Conservation (phyloP, 352 stramenopile species). For the Pythium chondricola region DNA sequence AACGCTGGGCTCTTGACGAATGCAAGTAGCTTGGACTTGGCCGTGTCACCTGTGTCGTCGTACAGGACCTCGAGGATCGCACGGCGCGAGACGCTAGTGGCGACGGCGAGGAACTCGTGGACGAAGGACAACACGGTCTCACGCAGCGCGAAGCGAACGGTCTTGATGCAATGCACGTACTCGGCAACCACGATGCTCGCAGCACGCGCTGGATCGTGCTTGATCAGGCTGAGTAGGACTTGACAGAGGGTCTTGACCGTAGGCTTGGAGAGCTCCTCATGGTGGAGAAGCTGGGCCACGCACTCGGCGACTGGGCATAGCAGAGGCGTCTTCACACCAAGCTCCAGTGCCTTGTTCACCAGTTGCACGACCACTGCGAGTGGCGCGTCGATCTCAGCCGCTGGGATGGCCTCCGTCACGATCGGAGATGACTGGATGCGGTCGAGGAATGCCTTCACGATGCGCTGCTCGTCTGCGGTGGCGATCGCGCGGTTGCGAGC, state of each 20-base stretch:
- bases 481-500: slow-evolving; percentile 35
- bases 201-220: slow-evolving; percentile 32
- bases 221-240: slow-evolving; percentile 56
- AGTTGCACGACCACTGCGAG: slow-evolving; percentile 42
- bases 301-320: slow-evolving; percentile 34
- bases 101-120: slow-evolving; percentile 63
- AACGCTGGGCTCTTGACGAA: slow-evolving; percentile 71
- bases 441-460: slow-evolving; percentile 45
- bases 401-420: background rate
- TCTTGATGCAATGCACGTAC: slow-evolving; percentile 45
- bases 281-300: slow-evolving; percentile 33
- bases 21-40: slow-evolving; percentile 63
- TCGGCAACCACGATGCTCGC: slow-evolving; percentile 29
- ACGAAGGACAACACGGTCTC: slow-evolving; percentile 59
- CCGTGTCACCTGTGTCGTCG: slow-evolving; percentile 64
- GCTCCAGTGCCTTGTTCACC: slow-evolving; percentile 38
- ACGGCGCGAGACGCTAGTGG: slow-evolving; percentile 32
- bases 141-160: slow-evolving; percentile 39
- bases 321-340: slow-evolving; percentile 26
- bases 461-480: slow-evolving; percentile 40
- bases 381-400: slow-evolving; percentile 16
- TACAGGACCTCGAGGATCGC: slow-evolving; percentile 63
- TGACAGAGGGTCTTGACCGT: slow-evolving; percentile 59
- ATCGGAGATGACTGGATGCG: background rate
- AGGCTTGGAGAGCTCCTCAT: slow-evolving; percentile 44